These are phyloP conservation scores for Pistacia atlantica DNA, from an alignment of 345 rosid species.

Conservation along the genomic window DNA sequence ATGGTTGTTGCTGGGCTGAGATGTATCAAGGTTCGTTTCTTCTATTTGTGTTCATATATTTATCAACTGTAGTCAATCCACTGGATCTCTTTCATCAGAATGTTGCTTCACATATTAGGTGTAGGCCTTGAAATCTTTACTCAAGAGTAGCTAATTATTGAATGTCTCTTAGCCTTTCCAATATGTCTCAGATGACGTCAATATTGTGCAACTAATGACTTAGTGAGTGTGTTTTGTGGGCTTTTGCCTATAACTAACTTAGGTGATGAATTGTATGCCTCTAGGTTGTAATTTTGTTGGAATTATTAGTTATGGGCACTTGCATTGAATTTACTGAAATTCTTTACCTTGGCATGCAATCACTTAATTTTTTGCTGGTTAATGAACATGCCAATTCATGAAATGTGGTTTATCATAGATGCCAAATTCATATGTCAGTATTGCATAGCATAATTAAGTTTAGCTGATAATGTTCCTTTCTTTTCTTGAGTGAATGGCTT, in stretches of 20 bases:
- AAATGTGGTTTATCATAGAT: background rate
- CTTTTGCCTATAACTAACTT: background rate
- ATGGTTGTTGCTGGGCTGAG: constrained; percentile 86
- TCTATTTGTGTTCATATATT: background rate
- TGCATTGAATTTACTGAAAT: background rate
- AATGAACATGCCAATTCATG: background rate
- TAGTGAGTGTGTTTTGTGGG: background rate
- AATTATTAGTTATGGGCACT: background rate
- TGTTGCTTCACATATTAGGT: background rate
- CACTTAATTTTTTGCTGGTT: background rate
- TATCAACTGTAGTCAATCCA: background rate
- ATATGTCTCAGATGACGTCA: background rate
- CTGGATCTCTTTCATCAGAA: background rate
- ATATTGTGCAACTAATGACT: background rate
- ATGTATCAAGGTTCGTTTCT: constrained; percentile 72
- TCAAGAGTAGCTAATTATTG: background rate
- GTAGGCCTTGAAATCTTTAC: background rate
- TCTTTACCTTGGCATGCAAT: background rate
- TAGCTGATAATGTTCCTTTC: background rate
- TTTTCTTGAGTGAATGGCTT: background rate
- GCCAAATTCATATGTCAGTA: background rate
- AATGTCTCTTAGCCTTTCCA: background rate
- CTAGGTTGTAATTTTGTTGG: background rate
- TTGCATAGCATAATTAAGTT: background rate
- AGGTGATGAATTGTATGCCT: background rate